These are phyloP conservation scores for Fusarium falciforme DNA, from an alignment of 2,329 filamentous ascomycete species.

Conservation along the genomic window DNA sequence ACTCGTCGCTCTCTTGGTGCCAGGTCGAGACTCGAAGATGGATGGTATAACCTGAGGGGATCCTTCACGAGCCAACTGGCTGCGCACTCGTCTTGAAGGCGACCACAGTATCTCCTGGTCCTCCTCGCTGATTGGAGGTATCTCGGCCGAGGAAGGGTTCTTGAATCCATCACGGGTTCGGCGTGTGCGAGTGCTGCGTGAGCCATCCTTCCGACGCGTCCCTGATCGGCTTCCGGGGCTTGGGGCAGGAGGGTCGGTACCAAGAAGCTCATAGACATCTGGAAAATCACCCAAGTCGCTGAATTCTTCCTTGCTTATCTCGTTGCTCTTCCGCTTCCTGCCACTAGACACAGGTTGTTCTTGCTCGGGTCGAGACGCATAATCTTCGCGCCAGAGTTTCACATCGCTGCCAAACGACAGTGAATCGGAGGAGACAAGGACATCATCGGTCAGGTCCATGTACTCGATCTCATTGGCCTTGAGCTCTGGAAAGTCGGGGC, in stretches of 20 bases:
- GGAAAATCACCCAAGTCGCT: constrained; percentile 61
- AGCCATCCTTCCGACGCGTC: constrained; percentile 33
- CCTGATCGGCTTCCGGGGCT: constrained; percentile 47
- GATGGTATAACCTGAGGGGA: constrained; percentile 12
- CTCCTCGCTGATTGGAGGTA: constrained; percentile 33
- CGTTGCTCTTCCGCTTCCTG: constrained; percentile 65
- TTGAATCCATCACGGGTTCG: constrained; percentile 26
- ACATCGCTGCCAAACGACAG: constrained; percentile 51
- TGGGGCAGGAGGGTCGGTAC: constrained; percentile 52
- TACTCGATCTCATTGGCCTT: constrained; percentile 51
- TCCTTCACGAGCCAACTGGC: constrained; percentile 18
- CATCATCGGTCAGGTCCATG: constrained; percentile 56
- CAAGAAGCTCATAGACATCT: constrained; percentile 63
- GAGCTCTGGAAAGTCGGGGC: constrained; percentile 50
- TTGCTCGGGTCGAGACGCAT: constrained; percentile 52
- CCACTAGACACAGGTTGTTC: constrained; percentile 52
- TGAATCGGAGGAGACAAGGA: constrained; percentile 49
- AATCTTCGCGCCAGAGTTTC: constrained; percentile 58
- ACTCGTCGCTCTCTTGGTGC: constrained; percentile 12
- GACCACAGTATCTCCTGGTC: constrained; percentile 39
- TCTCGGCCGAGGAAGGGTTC: background rate
- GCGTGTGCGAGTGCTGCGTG: constrained; percentile 32
- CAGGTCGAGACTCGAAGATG: constrained; percentile 4
- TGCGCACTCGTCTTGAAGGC: constrained; percentile 40
- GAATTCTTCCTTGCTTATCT: constrained; percentile 54